phyloP scores from a whole-genome alignment of 2,329 filamentous ascomycete species.

The Alternaria ventricosa region DNA sequence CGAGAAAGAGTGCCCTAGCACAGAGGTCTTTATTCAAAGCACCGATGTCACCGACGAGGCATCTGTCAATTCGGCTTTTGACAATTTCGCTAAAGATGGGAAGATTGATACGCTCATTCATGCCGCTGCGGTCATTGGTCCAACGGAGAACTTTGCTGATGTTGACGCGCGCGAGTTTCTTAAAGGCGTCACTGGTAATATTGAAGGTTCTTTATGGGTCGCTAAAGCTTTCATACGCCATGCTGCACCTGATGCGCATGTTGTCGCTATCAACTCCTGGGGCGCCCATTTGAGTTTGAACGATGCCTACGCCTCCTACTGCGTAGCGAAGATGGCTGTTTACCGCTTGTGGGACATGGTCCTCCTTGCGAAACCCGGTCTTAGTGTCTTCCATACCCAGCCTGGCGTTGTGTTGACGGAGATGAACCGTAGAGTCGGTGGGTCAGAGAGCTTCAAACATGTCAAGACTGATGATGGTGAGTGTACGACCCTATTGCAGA shows the following conservation, averaged over 20 bases:
- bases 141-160: constrained; percentile 3
- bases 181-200: constrained; percentile 18
- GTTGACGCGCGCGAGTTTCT: constrained; percentile 16
- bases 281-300: constrained; percentile 24
- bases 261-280: constrained; percentile 27
- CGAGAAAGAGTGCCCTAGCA: constrained; percentile 16
- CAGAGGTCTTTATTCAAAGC: constrained; percentile 18
- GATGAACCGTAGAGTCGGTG: constrained; percentile 2
- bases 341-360: constrained; percentile 48
- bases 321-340: constrained; percentile 45
- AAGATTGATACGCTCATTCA: constrained; percentile 32
- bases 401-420: constrained; percentile 47
- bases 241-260: constrained; percentile 17
- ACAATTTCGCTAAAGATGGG: constrained; percentile 10
- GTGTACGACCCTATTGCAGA: neutral
- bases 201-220: constrained; percentile 23
- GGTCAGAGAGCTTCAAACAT: neutral
- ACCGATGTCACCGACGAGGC: constrained; percentile 24
- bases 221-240: constrained; percentile 30
- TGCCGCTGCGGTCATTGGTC: constrained; percentile 26
- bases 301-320: constrained; percentile 36
- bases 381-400: constrained; percentile 51
- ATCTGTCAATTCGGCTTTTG: constrained; percentile 28
- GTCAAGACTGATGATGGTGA: constrained; percentile 6
- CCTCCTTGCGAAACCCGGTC: constrained; percentile 44